Base-by-base conservation (phyloP, 1,284 basidiomycete genomes). In the Malassezia sp. region DNA sequence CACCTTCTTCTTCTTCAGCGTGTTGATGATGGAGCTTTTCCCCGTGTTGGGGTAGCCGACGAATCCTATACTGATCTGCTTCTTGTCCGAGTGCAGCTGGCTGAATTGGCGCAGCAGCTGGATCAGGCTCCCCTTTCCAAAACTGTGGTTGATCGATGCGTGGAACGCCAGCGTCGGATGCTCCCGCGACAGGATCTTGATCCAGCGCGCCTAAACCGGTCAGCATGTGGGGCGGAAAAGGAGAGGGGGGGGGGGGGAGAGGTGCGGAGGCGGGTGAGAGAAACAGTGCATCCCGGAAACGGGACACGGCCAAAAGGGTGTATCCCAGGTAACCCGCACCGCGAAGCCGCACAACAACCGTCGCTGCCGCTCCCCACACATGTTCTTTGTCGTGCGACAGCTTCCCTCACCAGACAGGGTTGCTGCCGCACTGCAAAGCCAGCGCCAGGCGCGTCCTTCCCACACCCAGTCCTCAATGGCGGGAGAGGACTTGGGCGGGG, bases 21-120 rank as follows among this genome's bases (percentile, higher is more conserved):
- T 96, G 75, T 99, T 97, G 75, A 97, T 97, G 58, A 97, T 87
- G 63, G 82, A 85, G 54, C 84, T 87, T 74, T 97, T 99, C 37
- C 93, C 91, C 45, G 95, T 89, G 71, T 99, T 97, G 4, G 93
- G 91, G 73, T 99, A 99, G 39, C 93, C 91, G 57, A 99, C 80
- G 70, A 97, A 88, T 9, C 91, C 91, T 54, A 99, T 88, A 26
- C 87, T 91, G 67, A 99, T 96, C 73, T 97, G 91, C 74, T 96
- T 97, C 77, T 93, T 95, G 76, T 97, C 93, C 11, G 88, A 87
- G 73, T 96, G 91, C 28, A 97, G 79, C 54, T 87, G 85, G 9
- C 88, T 86, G 73, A 97, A 99, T 71, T 97, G 91, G 26, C 93
- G 82, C 33, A 99, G 78, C 28, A 97, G 80, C 72, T 95, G 89